Percentiles rank a stretch among this genome's conserved stretches.
phyloP scores from a whole-genome alignment of 2,329 filamentous ascomycete species.

The Xylariaceae sp. region DNA sequence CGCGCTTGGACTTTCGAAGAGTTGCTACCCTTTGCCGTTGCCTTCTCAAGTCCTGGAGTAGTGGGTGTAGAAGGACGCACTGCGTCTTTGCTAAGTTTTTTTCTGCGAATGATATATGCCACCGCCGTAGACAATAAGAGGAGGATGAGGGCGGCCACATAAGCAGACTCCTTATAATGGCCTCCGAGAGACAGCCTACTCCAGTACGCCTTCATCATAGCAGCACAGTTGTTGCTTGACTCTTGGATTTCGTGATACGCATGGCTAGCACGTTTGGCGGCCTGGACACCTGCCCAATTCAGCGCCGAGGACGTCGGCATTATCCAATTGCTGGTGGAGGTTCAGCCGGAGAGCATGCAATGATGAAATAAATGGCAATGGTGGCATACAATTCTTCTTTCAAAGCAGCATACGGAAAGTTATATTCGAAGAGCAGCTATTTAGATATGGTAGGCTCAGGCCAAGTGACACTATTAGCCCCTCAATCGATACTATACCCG shows the following conservation, averaged over 20 bases:
- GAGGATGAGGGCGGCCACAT: conserved; percentile 16
- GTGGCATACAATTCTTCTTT: neutral
- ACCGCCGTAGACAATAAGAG: conserved; percentile 20
- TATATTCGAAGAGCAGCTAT: neutral
- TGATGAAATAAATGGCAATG: neutral
- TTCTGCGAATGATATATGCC: conserved; percentile 24
- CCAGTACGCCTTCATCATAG: conserved; percentile 22
- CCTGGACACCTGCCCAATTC: conserved; percentile 2
- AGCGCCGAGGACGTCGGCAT: conserved; percentile 7
- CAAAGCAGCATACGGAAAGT: neutral
- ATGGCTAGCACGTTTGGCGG: conserved; percentile 15
- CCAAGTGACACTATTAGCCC: neutral
- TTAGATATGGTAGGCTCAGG: conserved; percentile 11
- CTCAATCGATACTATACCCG: conserved; percentile 16
- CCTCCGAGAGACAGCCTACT: conserved; percentile 2
- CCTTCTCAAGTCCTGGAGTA: conserved; percentile 32
- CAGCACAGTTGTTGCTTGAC: conserved; percentile 14
- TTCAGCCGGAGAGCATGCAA: neutral
- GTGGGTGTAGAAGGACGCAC: conserved; percentile 29
- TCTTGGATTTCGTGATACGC: conserved; percentile 16
- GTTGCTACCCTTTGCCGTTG: conserved; percentile 4
- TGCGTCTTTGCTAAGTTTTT: conserved; percentile 7
- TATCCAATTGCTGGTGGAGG: neutral
- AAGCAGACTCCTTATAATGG: conserved; percentile 11
- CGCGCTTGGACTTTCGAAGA: conserved; percentile 17